Evolutionary conservation across 495 filamentous ascomycete genomes (phyloP).

Genomic region (Sporormia fimetaria): DNA sequence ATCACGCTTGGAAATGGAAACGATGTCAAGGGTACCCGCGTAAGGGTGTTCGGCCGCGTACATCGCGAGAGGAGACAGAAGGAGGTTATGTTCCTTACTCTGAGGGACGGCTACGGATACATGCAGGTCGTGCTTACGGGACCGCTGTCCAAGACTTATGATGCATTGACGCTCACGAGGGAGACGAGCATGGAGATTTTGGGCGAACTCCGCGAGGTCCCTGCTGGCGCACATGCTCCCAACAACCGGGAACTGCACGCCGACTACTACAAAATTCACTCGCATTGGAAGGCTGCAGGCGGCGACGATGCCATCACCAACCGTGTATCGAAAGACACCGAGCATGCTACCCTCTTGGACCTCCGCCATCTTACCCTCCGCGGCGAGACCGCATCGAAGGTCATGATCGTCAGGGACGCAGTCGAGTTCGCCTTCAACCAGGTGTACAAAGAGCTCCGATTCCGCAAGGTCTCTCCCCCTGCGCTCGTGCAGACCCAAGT

Average conservation of each 20-base stretch:
- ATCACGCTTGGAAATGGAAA: slow-evolving; percentile 32
- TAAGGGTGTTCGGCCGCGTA: slow-evolving; percentile 75
- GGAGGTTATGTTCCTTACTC: slow-evolving; percentile 73
- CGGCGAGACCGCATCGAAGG: slow-evolving; percentile 72
- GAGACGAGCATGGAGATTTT: slow-evolving; percentile 81
- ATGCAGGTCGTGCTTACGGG: slow-evolving; percentile 83
- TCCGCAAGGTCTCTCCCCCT: slow-evolving; percentile 82
- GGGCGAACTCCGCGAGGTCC: slow-evolving; percentile 82
- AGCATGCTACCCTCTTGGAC: slow-evolving; percentile 72
- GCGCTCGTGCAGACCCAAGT: slow-evolving; percentile 99
- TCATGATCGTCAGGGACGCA: slow-evolving; percentile 84
- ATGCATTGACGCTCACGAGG: slow-evolving; percentile 75
- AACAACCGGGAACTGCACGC: slow-evolving; percentile 86
- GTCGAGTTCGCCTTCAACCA: slow-evolving; percentile 74
- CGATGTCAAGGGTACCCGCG: slow-evolving; percentile 55
- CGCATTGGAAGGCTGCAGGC: slow-evolving; percentile 56
- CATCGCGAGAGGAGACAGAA: slow-evolving; percentile 79
- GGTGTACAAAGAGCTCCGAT: slow-evolving; percentile 64
- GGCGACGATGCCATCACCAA: slow-evolving; percentile 93
- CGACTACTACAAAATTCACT: slow-evolving; percentile 82
- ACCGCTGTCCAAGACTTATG: slow-evolving; percentile 79
- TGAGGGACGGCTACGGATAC: slow-evolving; percentile 80
- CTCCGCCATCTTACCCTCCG: slow-evolving; percentile 85
- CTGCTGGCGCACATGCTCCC: slow-evolving; percentile 65
- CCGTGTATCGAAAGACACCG: slow-evolving; percentile 68